These are phyloP conservation scores for Alternaria viburni DNA, from an alignment of 2,329 filamentous ascomycete species.

Conservation along the genomic window DNA sequence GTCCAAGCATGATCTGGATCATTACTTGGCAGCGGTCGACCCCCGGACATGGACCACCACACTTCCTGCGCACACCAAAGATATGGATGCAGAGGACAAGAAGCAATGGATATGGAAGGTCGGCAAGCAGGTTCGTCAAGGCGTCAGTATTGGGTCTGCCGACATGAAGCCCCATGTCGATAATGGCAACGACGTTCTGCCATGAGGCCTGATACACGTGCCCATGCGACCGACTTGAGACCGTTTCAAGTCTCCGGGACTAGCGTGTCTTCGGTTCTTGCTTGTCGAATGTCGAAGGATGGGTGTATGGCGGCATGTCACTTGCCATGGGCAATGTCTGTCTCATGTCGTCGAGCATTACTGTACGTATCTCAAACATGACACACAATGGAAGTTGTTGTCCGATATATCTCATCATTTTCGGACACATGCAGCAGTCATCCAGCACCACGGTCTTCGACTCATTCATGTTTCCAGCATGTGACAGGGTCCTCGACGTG, in stretches of 20 bases:
- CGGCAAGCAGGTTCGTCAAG: not conserved
- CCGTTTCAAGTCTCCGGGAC: not conserved
- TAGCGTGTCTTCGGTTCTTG: not conserved
- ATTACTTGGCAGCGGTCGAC: not conserved
- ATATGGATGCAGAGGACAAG: not conserved
- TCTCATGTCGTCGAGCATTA: not conserved
- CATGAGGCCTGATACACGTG: not conserved
- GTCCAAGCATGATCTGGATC: not conserved
- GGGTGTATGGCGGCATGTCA: not conserved
- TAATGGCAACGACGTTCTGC: not conserved
- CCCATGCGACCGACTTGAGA: not conserved
- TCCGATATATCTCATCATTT: not conserved
- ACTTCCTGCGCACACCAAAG: not conserved
- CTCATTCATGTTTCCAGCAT: not conserved
- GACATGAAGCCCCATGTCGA: not conserved
- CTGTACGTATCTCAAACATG: not conserved
- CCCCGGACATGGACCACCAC: not conserved
- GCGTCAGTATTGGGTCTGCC: not conserved
- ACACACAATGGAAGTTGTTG: not conserved
- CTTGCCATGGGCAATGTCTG: not conserved
- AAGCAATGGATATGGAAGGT: not conserved
- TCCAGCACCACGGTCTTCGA: not conserved
- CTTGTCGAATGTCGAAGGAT: not conserved
- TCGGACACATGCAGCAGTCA: not conserved
- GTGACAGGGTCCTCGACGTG: not conserved